A percentile compares a stretch with the other conserved stretches of the same genome.
These are phyloP conservation scores for Termitomyces eurrhizus DNA, from an alignment of 768 basidiomycete species.

Conservation along the genomic window DNA sequence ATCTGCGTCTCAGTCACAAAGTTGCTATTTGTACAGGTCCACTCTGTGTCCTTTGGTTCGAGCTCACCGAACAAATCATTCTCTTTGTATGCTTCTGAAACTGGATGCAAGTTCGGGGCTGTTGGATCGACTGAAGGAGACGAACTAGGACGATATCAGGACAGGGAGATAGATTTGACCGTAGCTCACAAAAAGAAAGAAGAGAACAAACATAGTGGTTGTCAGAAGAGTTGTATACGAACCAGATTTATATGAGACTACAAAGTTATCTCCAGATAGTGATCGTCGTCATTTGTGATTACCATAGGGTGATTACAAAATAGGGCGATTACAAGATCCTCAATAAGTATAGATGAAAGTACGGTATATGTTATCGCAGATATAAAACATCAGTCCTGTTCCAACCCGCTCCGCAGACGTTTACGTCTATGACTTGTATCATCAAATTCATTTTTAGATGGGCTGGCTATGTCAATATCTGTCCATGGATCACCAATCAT, in stretches of 20 bases:
- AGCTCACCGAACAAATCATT: too few relatives aligned
- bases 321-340: neutral
- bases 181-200: constrained; percentile 74
- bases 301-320: neutral
- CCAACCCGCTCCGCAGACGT: constrained; percentile 24
- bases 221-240: constrained; percentile 11
- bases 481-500: constrained; percentile 7
- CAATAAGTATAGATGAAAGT: neutral
- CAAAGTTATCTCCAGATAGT: neutral
- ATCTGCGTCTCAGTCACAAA: too few relatives aligned
- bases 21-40: too few relatives aligned
- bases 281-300: neutral
- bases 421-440: constrained; percentile 21
- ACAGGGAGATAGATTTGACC: neutral
- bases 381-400: constrained; percentile 16
- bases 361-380: neutral
- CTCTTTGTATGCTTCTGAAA: too few relatives aligned
- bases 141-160: constrained; percentile 34
- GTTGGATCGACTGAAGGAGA: constrained; percentile 54
- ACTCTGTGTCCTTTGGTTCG: too few relatives aligned
- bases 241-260: constrained; percentile 11
- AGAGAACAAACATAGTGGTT: constrained; percentile 61
- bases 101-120: constrained; percentile 16
- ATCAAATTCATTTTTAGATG: neutral
- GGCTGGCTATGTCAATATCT: constrained; percentile 6